These are phyloP conservation scores for Eryngium alpinum DNA, from an alignment of 140 eudicot species.

Conservation along the genomic window DNA sequence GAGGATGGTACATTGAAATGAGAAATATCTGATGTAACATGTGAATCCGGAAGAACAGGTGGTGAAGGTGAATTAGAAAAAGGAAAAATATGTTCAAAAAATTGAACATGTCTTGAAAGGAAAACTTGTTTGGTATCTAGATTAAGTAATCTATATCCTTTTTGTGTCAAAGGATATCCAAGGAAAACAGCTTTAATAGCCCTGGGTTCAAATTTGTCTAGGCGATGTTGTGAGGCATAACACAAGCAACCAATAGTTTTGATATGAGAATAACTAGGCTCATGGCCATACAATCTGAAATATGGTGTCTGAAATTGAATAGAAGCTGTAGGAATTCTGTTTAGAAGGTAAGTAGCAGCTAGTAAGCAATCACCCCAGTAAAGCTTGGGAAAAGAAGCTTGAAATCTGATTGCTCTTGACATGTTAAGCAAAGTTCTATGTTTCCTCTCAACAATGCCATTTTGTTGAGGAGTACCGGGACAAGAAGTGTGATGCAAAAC, in stretches of 20 bases:
- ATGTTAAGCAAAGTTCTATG: neutral
- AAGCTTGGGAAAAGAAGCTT: neutral
- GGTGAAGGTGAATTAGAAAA: neutral
- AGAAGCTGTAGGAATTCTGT: neutral
- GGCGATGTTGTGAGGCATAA: neutral
- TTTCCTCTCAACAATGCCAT: neutral
- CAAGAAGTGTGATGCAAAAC: too few species aligned
- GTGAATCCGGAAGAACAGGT: neutral
- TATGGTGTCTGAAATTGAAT: neutral
- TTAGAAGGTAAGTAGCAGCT: neutral
- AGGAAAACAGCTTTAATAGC: neutral
- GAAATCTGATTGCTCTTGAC: neutral
- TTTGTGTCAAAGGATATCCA: neutral
- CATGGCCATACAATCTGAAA: too few species aligned
- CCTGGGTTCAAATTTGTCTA: neutral
- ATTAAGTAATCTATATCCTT: neutral
- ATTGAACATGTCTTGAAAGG: neutral
- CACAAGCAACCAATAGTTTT: neutral
- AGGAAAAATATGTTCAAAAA: neutral
- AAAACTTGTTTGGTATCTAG: neutral
- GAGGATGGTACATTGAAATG: too few species aligned
- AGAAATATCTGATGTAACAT: neutral
- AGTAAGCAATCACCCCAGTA: neutral
- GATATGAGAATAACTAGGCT: neutral
- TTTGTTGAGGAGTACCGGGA: too few species aligned